phyloP scores from a whole-genome alignment of 2,329 filamentous ascomycete species.

The Penicillium psychrosexuale region DNA sequence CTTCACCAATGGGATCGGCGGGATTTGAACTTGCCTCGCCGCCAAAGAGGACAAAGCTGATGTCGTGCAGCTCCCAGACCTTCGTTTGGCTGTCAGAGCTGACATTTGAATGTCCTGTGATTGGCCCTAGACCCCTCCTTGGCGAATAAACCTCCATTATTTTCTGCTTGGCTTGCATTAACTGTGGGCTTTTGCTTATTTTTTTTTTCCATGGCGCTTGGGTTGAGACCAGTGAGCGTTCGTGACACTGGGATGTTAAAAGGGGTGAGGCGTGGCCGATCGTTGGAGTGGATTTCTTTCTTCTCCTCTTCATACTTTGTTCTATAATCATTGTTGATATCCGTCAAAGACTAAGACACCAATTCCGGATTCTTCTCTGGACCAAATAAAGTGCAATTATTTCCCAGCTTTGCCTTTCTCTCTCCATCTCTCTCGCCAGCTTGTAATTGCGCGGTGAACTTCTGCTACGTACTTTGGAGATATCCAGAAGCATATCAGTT shows the following conservation, averaged over 20 bases:
- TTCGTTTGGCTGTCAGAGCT: constrained; percentile 6
- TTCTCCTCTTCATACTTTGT: background rate
- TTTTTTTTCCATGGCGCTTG: constrained; percentile 1
- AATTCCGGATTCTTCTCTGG: background rate
- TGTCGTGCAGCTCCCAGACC: background rate
- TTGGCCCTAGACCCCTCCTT: constrained; percentile 7
- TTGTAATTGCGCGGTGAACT: background rate
- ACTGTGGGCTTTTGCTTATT: background rate
- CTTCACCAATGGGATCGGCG: constrained; percentile 9
- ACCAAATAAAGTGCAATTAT: background rate
- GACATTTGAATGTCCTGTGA: constrained; percentile 13
- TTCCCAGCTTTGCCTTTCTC: background rate
- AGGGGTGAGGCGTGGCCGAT: constrained; percentile 2
- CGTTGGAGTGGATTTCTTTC: background rate
- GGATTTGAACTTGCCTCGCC: constrained; percentile 8
- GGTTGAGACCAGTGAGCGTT: constrained; percentile 1
- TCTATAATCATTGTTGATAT: constrained; percentile 2
- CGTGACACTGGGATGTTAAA: constrained; percentile 1
- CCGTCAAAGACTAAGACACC: background rate
- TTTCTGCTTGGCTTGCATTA: constrained; percentile 5
- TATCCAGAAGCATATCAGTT: background rate
- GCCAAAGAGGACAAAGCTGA: background rate
- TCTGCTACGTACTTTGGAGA: background rate
- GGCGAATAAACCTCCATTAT: constrained; percentile 9
- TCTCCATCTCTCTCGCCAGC: background rate